Conservation (phyloP, 1,139 yeast species). For the Eremothecium gossypii region DNA sequence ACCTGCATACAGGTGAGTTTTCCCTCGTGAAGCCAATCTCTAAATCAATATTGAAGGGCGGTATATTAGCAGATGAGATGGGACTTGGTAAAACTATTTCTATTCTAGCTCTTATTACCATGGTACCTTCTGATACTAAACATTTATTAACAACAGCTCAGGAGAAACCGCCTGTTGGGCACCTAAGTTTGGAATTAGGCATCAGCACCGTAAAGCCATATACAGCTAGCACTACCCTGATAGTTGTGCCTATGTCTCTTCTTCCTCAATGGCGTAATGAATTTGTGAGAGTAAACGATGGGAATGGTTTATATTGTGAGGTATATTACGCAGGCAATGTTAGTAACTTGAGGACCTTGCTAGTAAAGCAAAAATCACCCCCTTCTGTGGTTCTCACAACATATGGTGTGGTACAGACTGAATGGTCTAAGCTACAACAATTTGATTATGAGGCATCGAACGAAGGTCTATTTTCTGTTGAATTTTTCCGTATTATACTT, state of each 20-base stretch:
- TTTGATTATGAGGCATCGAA: slow-evolving; percentile 8
- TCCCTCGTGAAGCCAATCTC: slow-evolving; percentile 58
- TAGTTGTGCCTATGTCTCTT: slow-evolving; percentile 87
- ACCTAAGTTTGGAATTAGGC: not conserved
- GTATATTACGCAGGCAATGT: slow-evolving; percentile 70
- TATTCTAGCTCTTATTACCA: slow-evolving; percentile 61
- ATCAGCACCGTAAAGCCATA: slow-evolving; percentile 31
- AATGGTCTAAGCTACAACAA: slow-evolving; percentile 36
- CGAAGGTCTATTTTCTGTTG: slow-evolving; percentile 59
- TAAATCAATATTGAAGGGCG: slow-evolving; percentile 58
- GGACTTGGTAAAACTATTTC: slow-evolving; percentile 92
- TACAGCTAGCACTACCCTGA: slow-evolving; percentile 65
- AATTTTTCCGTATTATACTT: slow-evolving; percentile 67
- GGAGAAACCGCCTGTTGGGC: not conserved
- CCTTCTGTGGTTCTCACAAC: slow-evolving; percentile 80
- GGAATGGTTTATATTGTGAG: slow-evolving; percentile 37
- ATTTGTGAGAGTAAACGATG: slow-evolving; percentile 49
- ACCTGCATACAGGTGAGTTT: slow-evolving; percentile 75
- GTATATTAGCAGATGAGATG: slow-evolving; percentile 96
- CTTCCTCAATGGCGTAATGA: slow-evolving; percentile 88
- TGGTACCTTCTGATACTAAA: slow-evolving; percentile 45
- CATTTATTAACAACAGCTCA: slow-evolving; percentile 8
- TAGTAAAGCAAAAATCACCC: slow-evolving; percentile 31
- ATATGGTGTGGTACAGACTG: slow-evolving; percentile 79
- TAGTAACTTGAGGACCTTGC: slow-evolving; percentile 35